Conservation (phyloP, 2,329 filamentous ascomycete genomes). For the Didymellaceae sp. region DNA sequence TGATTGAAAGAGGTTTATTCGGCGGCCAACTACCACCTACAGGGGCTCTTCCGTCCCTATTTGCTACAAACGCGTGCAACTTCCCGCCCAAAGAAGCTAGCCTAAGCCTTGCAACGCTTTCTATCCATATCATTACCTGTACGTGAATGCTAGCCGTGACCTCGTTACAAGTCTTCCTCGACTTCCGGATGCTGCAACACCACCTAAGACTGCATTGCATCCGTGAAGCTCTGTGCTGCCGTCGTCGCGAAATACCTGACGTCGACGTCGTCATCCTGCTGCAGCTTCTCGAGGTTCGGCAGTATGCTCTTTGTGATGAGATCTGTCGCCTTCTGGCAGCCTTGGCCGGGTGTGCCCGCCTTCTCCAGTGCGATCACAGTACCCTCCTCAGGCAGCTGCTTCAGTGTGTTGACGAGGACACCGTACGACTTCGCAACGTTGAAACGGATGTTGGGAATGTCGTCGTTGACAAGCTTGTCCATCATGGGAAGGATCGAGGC, state of each 20-base stretch:
- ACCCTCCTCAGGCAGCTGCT: conserved; percentile 85
- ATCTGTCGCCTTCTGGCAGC: conserved; percentile 76
- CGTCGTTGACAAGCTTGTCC: conserved; percentile 89
- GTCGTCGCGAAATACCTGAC: conserved; percentile 97
- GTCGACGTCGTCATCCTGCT: conserved; percentile 97
- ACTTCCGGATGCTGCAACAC: conserved; percentile 13
- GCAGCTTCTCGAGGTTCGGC: conserved; percentile 90
- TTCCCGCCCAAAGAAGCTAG: conserved; percentile 22
- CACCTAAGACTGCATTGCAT: conserved; percentile 50
- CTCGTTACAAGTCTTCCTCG: conserved; percentile 23
- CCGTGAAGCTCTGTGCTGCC: conserved; percentile 66
- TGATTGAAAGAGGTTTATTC: conserved; percentile 25
- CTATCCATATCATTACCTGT: conserved; percentile 36
- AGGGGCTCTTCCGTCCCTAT: conserved; percentile 16
- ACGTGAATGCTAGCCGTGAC: conserved; percentile 40
- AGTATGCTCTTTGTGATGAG: conserved; percentile 86
- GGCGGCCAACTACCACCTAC: conserved; percentile 31
- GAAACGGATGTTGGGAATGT: conserved; percentile 99
- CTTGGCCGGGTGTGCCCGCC: conserved; percentile 62
- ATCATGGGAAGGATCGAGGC: conserved; percentile 95
- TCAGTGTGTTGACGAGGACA: conserved; percentile 87
- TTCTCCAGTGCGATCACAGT: conserved; percentile 88
- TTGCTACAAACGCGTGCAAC: conserved; percentile 31
- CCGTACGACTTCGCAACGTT: conserved; percentile 98
- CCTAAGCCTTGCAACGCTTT: conserved; percentile 24